Evolutionary conservation across 176 grass and related monocot species (phyloP), one percentile per base, ranked within the genome.

Genomic region (Aegilops tauschii): DNA sequence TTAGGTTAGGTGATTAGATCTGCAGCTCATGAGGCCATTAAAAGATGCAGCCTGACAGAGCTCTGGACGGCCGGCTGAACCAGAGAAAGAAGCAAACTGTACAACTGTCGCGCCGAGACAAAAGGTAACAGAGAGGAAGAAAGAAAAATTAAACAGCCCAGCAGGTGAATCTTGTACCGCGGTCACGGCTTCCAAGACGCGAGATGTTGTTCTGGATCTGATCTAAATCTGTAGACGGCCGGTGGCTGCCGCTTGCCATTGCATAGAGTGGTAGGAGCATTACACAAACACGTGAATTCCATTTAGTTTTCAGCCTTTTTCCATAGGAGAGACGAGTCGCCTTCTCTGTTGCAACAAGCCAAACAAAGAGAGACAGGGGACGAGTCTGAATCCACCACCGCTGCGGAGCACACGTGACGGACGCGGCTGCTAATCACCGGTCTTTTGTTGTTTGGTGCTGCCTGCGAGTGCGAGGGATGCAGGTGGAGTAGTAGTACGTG

Each of bases 21-120:
- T 40, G 17, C 11, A 40, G 20, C 56, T 84, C 36, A n/a, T 30
- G 35, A 30, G 10, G 45, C 45, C 36, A 82, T 58, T 82, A 71
- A 71, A 50, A 39, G 82, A 34, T 21, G 32, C 17, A 84, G 10
- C 25, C 58, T 25, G 71, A 65, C 18, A 21, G 40, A 49, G 28
- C 40, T 69, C 27, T 45, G 39, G 14, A 31, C 21, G 27, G 39
- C 11, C 16, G 3, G 36, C 35, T 81, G 45, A 30, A 31, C 37
- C 65, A 47, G 3, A 80, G 5, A 31, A 9, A 7, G 16, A 9
- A 62, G 2, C 54, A 1, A 73, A 73, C 17, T 16, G 36, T 34
- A 66, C 61, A 85, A 67, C 61, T 77, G 83, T 84, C 18, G 9
- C 30, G 4, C 75, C 42, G 42, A 35, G 73, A 66, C 83, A 78